Evolutionary conservation across 2,329 filamentous ascomycete genomes (phyloP), one percentile per base, ranked within the genome.

Genomic region (Cercospora nicotianae): DNA sequence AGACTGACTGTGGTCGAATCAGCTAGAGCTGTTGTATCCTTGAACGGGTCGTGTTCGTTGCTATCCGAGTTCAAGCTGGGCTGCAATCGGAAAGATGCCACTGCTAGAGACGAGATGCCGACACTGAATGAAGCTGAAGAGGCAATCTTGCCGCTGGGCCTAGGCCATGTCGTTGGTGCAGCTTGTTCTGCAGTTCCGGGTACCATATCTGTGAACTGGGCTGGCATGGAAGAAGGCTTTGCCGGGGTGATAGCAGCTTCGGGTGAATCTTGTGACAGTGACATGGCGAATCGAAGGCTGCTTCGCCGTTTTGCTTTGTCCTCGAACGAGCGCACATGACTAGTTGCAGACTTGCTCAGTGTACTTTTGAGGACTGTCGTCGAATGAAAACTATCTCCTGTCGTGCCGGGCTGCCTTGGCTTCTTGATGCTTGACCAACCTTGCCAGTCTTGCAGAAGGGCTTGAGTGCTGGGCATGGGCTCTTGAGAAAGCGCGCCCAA

Each of bases 351-450:
- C 31, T 45, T 31, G 16, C 23, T 28, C 2, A 18, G 30, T n/a
- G 30, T 55, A 16, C 63, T 39, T 33, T 69, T 72, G 31, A 42
- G 48, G 10, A 67, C 23, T n/a, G 60, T 69, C 18, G 72, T 71
- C 8, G 71, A 73, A 13, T 66, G 66, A 28, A 51, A 8, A 18
- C 61, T 51, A 30, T 65, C 70, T 12, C 63, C n/a, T 16, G 58
- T 58, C 26, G 69, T 68, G 4, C 60, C 64, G 18, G 65, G 64
- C 28, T 59, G 28, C 57, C 64, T 53, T 5, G 71, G 72, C 65
- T 82, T 83, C 73, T 82, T 83, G 36, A 79, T 74, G 10, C 80
- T 81, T 67, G 74, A 82, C 81, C 51, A 82, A 73, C 57, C 80
- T 76, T 62, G 77, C 79, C 70, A 79, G 8, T 77, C 80, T 28